Evolutionary conservation across 305 asterid species (phyloP), one percentile per base, ranked within the genome.

Genomic region (Fraxinus latifolia): DNA sequence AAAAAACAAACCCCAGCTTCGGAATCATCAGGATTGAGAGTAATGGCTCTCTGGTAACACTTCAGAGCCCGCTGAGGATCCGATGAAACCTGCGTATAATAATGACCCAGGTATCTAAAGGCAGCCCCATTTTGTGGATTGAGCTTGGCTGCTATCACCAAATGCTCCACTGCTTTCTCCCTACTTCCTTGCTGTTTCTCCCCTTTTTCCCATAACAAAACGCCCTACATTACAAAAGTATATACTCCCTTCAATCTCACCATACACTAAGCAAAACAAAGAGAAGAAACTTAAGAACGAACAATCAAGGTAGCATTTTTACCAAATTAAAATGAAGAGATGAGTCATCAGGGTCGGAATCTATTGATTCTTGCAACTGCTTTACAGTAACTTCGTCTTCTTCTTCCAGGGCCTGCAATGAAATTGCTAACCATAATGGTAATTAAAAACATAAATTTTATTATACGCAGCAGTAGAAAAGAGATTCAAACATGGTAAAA

Each of bases 41-140:
- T 25, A 74, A 96, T 84, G 85, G 98, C 98, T 82, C 99, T 89
- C 87, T 94, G 97, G 80, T 92, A 96, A 84, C 99, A 96, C 90
- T 96, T 96, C 83, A 92, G 87, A 82, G 98, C 98, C 80, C 98
- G 94, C 80, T 91, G 96, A 68, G 91, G 90, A 80, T 92, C 97
- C 11, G 86, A 85, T 15, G 90, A 82, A 15, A 87, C 67, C 21
- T 84, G 86, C 31, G 92, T 86, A 78, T 92, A 96, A 82, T 92
- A 96, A 87, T 94, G 93, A 33, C 98, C 99, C 86, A 96, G 81
- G 80, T 92, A 96, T 87, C 95, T 91, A 85, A 96, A 96, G 39
- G 97, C 92, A 79, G 81, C 90, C 65, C 86, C 96, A 74, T 96
- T 91, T 81, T 90, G 93, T 34, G 99, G 98, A 84, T 94, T 89